Conservation (phyloP, 2,329 filamentous ascomycete genomes). For the Rutstroemia sydowiana region DNA sequence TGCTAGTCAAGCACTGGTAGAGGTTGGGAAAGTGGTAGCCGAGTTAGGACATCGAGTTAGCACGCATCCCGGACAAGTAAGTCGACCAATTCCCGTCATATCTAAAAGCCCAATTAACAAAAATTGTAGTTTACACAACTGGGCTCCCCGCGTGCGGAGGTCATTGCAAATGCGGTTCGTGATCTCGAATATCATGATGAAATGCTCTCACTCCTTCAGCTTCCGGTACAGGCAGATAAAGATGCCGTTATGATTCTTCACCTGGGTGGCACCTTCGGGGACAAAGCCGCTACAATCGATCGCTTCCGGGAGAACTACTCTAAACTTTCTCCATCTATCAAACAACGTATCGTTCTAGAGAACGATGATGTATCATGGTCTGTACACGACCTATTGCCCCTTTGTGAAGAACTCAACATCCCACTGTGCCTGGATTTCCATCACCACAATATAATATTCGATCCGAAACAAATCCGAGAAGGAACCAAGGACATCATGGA, state of each 20-base stretch:
- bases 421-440: conserved; percentile 89
- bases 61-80: conserved; percentile 72
- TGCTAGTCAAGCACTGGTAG: conserved; percentile 67
- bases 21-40: conserved; percentile 69
- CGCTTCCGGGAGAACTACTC: conserved; percentile 46
- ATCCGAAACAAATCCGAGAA: conserved; percentile 64
- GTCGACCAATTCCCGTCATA: background rate
- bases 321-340: conserved; percentile 60
- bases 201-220: conserved; percentile 66
- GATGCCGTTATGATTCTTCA: conserved; percentile 94
- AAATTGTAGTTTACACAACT: conserved; percentile 73
- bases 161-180: conserved; percentile 68
- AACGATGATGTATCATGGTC: conserved; percentile 92
- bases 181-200: conserved; percentile 88
- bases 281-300: conserved; percentile 48
- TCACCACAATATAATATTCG: conserved; percentile 92
- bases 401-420: conserved; percentile 92
- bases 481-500: conserved; percentile 74
- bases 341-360: conserved; percentile 77
- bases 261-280: conserved; percentile 84
- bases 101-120: background rate
- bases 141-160: conserved; percentile 70
- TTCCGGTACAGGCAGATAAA: conserved; percentile 70
- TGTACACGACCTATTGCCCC: conserved; percentile 82
- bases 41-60: conserved; percentile 79